phyloP scores from a whole-genome alignment of 2,329 filamentous ascomycete genomes.

The Fusarium sterilihyphosum region DNA sequence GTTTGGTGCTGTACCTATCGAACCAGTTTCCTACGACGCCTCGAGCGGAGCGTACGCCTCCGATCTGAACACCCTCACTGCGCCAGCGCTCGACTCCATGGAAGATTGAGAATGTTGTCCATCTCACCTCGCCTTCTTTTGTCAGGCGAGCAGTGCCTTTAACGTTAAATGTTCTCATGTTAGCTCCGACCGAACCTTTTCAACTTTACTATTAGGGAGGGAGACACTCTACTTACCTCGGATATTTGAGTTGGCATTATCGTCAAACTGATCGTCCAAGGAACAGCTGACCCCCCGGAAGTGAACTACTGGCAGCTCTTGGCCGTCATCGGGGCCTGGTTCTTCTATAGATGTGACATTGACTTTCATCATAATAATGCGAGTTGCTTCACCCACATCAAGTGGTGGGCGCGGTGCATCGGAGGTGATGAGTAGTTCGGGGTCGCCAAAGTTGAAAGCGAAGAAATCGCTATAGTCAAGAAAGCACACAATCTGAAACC shows the following conservation, averaged over 20 bases:
- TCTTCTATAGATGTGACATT: conserved; percentile 68
- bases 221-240: conserved; percentile 60
- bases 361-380: conserved; percentile 76
- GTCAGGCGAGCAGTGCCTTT: conserved; percentile 72
- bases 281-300: conserved; percentile 68
- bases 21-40: conserved; percentile 83
- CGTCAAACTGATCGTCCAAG: conserved; percentile 72
- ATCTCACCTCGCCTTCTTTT: conserved; percentile 75
- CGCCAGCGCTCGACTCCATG: conserved; percentile 76
- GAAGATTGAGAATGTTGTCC: conserved; percentile 75
- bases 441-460: conserved; percentile 72
- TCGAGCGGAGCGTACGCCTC: conserved; percentile 70
- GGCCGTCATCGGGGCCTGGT: conserved; percentile 66
- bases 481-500: conserved; percentile 56
- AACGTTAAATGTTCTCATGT: conserved; percentile 37
- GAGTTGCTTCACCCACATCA: conserved; percentile 71
- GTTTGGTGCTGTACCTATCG: conserved; percentile 65
- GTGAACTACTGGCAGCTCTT: conserved; percentile 71
- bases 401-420: conserved; percentile 63
- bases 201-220: not conserved
- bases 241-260: conserved; percentile 73
- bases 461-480: conserved; percentile 78
- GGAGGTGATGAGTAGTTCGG: conserved; percentile 51
- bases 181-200: conserved; percentile 13
- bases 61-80: conserved; percentile 80